phyloP scores from a whole-genome alignment of 345 rosid genomes.

The Syzygium aqueum region DNA sequence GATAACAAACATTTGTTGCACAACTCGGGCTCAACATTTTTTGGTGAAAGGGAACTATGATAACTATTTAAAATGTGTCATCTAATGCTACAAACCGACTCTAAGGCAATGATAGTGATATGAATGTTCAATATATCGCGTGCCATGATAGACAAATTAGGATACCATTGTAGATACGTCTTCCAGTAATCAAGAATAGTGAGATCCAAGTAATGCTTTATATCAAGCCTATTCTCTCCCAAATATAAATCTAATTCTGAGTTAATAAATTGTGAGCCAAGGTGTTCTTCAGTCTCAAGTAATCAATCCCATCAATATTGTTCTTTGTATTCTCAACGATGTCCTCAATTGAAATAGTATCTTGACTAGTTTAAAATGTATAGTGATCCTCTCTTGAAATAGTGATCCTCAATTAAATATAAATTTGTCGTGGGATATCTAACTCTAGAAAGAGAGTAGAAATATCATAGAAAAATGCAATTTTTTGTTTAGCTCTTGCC shows the following conservation, averaged over 20 bases:
- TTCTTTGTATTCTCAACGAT: rapidly evolving
- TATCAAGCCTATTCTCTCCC: background rate
- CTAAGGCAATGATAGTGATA: background rate
- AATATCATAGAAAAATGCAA: background rate
- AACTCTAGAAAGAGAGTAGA: background rate
- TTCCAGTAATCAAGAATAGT: background rate
- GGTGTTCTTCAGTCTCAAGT: background rate
- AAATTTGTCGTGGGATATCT: background rate
- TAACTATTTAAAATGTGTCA: background rate
- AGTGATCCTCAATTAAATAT: background rate
- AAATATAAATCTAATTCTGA: background rate
- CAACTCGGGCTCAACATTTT: background rate
- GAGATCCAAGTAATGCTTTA: background rate
- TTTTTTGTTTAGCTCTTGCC: too few species aligned
- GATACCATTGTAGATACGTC: background rate
- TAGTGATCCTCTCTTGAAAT: background rate
- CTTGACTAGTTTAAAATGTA: background rate
- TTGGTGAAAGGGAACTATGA: background rate
- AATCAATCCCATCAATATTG: background rate
- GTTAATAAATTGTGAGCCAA: background rate
- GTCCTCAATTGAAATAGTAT: background rate
- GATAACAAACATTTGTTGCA: background rate
- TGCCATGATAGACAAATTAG: background rate
- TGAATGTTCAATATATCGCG: background rate
- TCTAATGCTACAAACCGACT: background rate